Evolutionary conservation across 805 yeast genomes (phyloP).

Genomic region (Hanseniaspora meyeri): DNA sequence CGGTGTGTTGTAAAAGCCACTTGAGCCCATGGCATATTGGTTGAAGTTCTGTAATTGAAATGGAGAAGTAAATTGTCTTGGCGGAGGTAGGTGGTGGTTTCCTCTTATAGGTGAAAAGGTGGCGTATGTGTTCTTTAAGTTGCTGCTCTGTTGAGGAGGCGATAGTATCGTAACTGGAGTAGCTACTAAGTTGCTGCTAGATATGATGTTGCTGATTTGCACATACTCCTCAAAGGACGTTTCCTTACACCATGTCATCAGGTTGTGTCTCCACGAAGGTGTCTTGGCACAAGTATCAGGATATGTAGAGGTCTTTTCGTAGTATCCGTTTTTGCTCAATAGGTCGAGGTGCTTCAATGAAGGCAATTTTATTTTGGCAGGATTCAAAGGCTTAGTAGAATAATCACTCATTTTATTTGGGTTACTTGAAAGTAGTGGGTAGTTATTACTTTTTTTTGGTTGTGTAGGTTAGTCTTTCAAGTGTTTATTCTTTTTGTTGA

Average conservation of each 20-base stretch:
- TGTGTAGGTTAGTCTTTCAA: background rate
- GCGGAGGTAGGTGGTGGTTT: slow-evolving; percentile 10
- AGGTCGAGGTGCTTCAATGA: slow-evolving; percentile 25
- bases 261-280: slow-evolving; percentile 24
- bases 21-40: background rate
- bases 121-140: background rate
- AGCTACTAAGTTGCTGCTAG: slow-evolving; percentile 10
- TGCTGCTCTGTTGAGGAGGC: slow-evolving; percentile 9
- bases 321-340: slow-evolving; percentile 23
- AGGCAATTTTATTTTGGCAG: slow-evolving; percentile 19
- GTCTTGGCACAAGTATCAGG: slow-evolving; percentile 28
- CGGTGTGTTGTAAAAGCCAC: background rate
- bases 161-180: slow-evolving; percentile 12
- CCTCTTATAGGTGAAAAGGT: slow-evolving; percentile 12
- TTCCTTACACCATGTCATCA: slow-evolving; percentile 27
- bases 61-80: slow-evolving; percentile 12
- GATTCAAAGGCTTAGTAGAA: background rate
- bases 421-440: background rate
- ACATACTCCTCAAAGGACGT: slow-evolving; percentile 25
- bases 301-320: slow-evolving; percentile 24
- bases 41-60: slow-evolving; percentile 8
- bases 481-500: too few relatives aligned
- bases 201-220: slow-evolving; percentile 17
- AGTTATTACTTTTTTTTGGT: background rate
- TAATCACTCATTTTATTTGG: slow-evolving; percentile 4